These are phyloP conservation scores for Teratosphaeria epicoccoides DNA, from an alignment of 2,329 filamentous ascomycete genomes.

Conservation along the genomic window DNA sequence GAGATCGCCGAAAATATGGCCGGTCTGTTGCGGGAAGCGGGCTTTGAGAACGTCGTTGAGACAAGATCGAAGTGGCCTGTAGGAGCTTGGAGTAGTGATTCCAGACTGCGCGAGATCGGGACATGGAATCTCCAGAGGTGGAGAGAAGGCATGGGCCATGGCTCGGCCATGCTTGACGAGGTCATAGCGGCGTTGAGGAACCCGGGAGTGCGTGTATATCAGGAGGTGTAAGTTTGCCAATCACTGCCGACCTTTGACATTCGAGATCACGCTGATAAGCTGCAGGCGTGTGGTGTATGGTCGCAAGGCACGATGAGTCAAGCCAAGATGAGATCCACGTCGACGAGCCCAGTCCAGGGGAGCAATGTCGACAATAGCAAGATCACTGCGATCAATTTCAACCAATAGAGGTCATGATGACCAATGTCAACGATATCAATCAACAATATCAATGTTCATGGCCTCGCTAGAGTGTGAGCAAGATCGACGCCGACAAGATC, in stretches of 20 bases:
- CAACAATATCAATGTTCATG: background rate
- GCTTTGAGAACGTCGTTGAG: conserved; percentile 38
- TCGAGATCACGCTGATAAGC: background rate
- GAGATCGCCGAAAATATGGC: conserved; percentile 22
- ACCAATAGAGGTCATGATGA: too few species aligned
- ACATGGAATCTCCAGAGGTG: conserved; percentile 30
- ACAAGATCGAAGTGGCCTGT: conserved; percentile 33
- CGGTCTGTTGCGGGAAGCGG: conserved; percentile 24
- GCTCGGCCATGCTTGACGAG: conserved; percentile 25
- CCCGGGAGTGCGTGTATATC: conserved; percentile 28
- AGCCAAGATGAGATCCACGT: too few species aligned
- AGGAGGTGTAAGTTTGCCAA: conserved; percentile 27
- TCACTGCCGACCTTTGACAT: background rate
- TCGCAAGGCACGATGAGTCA: background rate
- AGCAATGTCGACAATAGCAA: background rate
- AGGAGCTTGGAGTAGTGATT: conserved; percentile 31
- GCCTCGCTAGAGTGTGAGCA: background rate
- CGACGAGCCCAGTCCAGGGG: too few species aligned
- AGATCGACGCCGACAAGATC: background rate
- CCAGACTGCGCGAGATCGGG: conserved; percentile 30
- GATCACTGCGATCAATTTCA: background rate
- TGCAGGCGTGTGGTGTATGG: background rate
- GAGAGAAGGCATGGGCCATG: conserved; percentile 32
- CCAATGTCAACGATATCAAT: background rate
- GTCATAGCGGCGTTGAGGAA: conserved; percentile 24